Evolutionary conservation across 2,329 filamentous ascomycete species (phyloP).

Genomic region (Diaporthe vexans): DNA sequence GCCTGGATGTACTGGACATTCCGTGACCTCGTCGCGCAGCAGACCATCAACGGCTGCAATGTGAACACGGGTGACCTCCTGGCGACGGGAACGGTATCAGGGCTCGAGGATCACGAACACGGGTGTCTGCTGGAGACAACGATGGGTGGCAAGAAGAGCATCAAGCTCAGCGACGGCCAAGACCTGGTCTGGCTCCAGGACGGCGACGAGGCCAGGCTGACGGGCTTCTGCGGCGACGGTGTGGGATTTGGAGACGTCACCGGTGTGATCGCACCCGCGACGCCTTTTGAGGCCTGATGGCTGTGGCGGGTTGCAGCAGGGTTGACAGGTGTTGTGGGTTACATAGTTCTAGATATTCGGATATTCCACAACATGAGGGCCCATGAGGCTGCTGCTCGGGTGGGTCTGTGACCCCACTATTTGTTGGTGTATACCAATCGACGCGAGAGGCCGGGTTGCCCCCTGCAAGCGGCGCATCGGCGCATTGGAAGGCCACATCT

Average conservation of each 20-base stretch:
- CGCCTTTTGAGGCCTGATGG: slow-evolving; percentile 41
- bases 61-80: slow-evolving; percentile 57
- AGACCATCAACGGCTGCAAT: slow-evolving; percentile 54
- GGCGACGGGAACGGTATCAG: slow-evolving; percentile 59
- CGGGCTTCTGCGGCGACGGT: slow-evolving; percentile 55
- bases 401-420: slow-evolving; percentile 21
- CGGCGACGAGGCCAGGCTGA: slow-evolving; percentile 56
- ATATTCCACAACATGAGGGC: not conserved
- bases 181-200: slow-evolving; percentile 55
- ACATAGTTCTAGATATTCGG: no score
- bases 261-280: slow-evolving; percentile 45
- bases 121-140: slow-evolving; percentile 59
- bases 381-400: not conserved
- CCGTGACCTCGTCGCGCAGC: slow-evolving; percentile 54
- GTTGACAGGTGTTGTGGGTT: no score
- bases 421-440: slow-evolving; percentile 10
- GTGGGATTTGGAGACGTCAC: slow-evolving; percentile 58
- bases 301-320: not conserved
- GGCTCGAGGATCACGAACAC: slow-evolving; percentile 49
- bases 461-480: slow-evolving; percentile 34
- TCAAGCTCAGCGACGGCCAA: slow-evolving; percentile 49
- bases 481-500: slow-evolving; percentile 42
- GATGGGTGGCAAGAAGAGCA: slow-evolving; percentile 51
- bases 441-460: slow-evolving; percentile 11
- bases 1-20: slow-evolving; percentile 56